A percentile compares a stretch with the other conserved stretches of the same genome.
Evolutionary conservation across 2,329 filamentous ascomycete species (phyloP).

Genomic region (Xylariaceae sp.): DNA sequence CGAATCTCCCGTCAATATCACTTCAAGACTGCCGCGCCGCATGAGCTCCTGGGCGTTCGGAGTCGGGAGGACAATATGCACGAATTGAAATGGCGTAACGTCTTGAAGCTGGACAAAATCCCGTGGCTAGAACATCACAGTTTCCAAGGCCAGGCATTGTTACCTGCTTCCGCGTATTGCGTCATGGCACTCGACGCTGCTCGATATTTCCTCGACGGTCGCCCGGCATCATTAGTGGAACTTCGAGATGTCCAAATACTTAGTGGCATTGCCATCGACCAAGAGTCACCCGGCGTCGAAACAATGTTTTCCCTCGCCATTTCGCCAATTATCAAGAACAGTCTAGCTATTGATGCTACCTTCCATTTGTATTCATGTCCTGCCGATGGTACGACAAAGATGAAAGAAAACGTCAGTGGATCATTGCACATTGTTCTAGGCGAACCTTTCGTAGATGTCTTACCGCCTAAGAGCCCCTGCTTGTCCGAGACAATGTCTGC

Average conservation of each 20-base stretch:
- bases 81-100: slow-evolving; percentile 50
- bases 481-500: slow-evolving; percentile 45
- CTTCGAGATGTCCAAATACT: slow-evolving; percentile 38
- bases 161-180: slow-evolving; percentile 56
- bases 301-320: slow-evolving; percentile 45
- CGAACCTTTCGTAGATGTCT: slow-evolving; percentile 29
- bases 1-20: slow-evolving; percentile 51
- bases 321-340: background rate
- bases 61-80: slow-evolving; percentile 45
- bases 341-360: slow-evolving; percentile 38
- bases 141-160: slow-evolving; percentile 52
- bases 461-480: slow-evolving; percentile 36
- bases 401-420: slow-evolving; percentile 48
- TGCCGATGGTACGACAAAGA: slow-evolving; percentile 40
- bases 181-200: slow-evolving; percentile 56
- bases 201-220: slow-evolving; percentile 33
- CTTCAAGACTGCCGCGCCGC: slow-evolving; percentile 36
- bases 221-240: slow-evolving; percentile 37
- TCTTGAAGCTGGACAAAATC: slow-evolving; percentile 47
- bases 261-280: slow-evolving; percentile 38
- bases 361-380: slow-evolving; percentile 47
- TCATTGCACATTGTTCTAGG: slow-evolving; percentile 44
- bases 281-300: slow-evolving; percentile 45
- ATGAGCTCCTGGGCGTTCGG: slow-evolving; percentile 49
- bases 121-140: slow-evolving; percentile 51